A percentile compares a stretch with the other conserved stretches of the same genome.
Evolutionary conservation across 345 rosid species (phyloP).

Genomic region (Camelina sativa): DNA sequence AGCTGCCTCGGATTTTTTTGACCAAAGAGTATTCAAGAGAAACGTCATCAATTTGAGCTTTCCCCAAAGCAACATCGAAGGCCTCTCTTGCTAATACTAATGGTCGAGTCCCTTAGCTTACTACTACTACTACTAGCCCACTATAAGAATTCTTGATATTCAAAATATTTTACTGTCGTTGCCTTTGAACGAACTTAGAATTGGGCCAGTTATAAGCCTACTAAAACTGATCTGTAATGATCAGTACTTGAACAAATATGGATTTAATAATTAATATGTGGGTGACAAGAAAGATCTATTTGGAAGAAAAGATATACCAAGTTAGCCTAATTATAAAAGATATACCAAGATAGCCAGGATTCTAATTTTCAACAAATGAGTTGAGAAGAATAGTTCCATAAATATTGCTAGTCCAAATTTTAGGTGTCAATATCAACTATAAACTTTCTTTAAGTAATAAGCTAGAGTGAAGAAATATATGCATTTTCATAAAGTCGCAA

Average conservation of each 20-base stretch:
- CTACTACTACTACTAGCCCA: no score
- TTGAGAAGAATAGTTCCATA: constrained; percentile 17
- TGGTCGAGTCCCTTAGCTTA: no score
- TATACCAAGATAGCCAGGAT: background rate
- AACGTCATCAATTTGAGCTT: no score
- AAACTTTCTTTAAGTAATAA: constrained; percentile 10
- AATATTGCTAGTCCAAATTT: constrained; percentile 23
- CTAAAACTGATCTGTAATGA: background rate
- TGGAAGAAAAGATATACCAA: background rate
- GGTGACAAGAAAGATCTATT: background rate
- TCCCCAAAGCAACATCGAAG: no score
- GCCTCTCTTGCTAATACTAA: no score
- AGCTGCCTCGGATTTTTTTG: no score
- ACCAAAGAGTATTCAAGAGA: no score
- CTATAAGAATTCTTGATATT: no score
- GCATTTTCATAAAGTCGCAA: background rate
- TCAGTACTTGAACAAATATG: background rate
- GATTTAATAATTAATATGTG: background rate
- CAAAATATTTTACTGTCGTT: no score
- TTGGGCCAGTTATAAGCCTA: background rate
- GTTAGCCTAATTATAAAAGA: background rate
- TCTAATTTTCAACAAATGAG: constrained; percentile 27
- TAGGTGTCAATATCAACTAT: constrained; percentile 37
- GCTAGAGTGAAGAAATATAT: constrained; percentile 16
- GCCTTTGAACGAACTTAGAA: background rate